Percentiles rank a stretch among this genome's conserved stretches.
Evolutionary conservation across 257 asterid genomes (phyloP).

Genomic region (Nicotiana benthamiana): DNA sequence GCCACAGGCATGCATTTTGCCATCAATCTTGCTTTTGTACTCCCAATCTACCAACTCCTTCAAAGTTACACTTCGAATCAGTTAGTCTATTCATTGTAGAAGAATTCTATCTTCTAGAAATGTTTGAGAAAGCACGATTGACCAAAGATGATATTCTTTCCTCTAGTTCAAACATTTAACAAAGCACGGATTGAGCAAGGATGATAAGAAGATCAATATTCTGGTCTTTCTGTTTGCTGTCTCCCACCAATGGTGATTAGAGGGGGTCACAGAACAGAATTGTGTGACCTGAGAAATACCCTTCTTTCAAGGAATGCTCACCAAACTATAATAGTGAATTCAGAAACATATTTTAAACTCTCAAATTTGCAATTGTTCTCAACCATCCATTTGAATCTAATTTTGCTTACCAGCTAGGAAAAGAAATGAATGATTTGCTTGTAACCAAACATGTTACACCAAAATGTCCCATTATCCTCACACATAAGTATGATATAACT

Average conservation of each 20-base stretch:
- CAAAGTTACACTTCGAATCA: background rate
- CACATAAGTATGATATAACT: background rate
- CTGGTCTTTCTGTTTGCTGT: background rate
- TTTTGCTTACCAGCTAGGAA: background rate
- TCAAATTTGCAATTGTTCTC: background rate
- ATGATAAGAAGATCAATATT: background rate
- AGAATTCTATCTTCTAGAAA: background rate
- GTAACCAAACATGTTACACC: background rate
- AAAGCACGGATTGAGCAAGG: background rate
- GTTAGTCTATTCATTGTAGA: background rate
- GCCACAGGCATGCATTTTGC: slow-evolving; percentile 96
- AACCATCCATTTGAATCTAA: background rate
- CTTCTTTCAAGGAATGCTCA: background rate
- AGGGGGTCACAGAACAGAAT: background rate
- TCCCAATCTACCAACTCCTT: slow-evolving; percentile 95
- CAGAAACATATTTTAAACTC: background rate
- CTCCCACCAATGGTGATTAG: too few species aligned
- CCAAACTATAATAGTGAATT: background rate
- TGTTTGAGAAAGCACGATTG: background rate
- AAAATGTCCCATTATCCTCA: background rate
- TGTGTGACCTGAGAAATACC: background rate
- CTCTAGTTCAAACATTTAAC: background rate
- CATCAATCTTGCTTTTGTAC: slow-evolving; percentile 71
- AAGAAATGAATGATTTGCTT: background rate
- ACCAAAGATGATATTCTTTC: background rate